These are phyloP conservation scores for Eimeria brunetti DNA, from an alignment of 169 alveolate genomes.

Conservation along the genomic window DNA sequence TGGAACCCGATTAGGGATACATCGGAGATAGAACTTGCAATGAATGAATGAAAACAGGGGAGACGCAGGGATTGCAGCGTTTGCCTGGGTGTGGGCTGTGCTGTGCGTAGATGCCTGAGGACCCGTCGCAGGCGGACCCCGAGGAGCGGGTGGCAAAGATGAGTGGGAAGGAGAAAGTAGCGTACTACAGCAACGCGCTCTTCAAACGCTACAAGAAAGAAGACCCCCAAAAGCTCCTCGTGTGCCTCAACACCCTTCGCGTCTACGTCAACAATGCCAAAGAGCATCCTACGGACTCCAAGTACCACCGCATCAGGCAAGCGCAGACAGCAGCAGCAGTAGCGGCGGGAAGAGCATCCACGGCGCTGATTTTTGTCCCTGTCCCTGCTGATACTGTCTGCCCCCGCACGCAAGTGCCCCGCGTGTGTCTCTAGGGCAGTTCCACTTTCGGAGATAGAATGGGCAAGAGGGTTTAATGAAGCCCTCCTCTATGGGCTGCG, in stretches of 20 bases:
- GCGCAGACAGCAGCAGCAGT: background rate
- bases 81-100: slow-evolving; percentile 16
- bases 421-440: background rate
- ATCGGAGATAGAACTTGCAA: background rate
- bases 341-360: background rate
- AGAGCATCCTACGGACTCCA: slow-evolving; percentile 84
- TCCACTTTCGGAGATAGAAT: background rate
- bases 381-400: background rate
- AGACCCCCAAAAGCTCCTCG: slow-evolving; percentile 78
- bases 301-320: slow-evolving; percentile 84
- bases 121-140: slow-evolving; percentile 45
- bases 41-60: background rate
- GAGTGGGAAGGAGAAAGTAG: slow-evolving; percentile 83
- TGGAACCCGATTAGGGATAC: background rate
- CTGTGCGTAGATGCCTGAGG: slow-evolving; percentile 78
- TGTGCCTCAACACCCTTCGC: slow-evolving; percentile 81
- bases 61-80: background rate
- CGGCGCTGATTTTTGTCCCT: background rate
- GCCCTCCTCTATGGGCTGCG: background rate
- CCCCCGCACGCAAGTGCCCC: background rate
- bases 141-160: slow-evolving; percentile 74
- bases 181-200: slow-evolving; percentile 83
- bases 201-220: slow-evolving; percentile 80
- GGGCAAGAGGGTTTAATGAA: background rate
- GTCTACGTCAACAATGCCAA: slow-evolving; percentile 82